Base-by-base conservation (phyloP, 2,329 filamentous ascomycete genomes). In the Ophiostoma australiae region DNA sequence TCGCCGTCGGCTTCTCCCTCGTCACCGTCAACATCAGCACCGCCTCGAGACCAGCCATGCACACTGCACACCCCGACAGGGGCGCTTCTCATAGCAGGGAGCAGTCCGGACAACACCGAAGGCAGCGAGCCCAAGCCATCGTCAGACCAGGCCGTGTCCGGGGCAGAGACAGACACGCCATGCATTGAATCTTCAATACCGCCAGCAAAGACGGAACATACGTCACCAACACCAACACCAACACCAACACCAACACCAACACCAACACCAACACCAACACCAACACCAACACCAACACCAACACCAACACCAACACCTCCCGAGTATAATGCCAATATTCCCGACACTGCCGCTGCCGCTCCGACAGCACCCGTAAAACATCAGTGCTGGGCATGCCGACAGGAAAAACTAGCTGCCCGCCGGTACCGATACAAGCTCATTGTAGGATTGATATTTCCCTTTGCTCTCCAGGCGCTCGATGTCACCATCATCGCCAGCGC, bases 401-500 rank as follows among this genome's bases (percentile, higher is more conserved):
- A 77, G 10, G 80, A 81, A 41, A 77, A 78, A 68, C 76, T 75
- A 31, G 76, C 76, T 4, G 76, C 77, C 5, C 76, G 76, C 6
- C 78, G 74, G 13, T 84, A 90, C 75, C 82, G 88, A 67, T 86
- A 82, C 82, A 90, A 86, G 75, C 77, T 91, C 11, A 84, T 90
- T 52, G 72, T 84, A 1, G 87, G 87, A 1, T 80, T 91, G 0
- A 77, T 87, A 7, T 79, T 87, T 1, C 89, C 89, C 0, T 90
- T 86, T 76, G 83, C 86, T 7, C 81, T 90, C 0, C 85, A 89
- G 71, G 84, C 87, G 2, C 81, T 91, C 1, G 89, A 91, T 76
- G 80, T 86, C 1, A 91, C 89, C 0, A 89, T 91, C 70, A 75
- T 89, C 17, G 86, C 87, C 3, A 85, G 85, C 20, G 86, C 86